A percentile compares a stretch with the other conserved stretches of the same genome.
Conservation (phyloP, 495 filamentous ascomycete species). For the Aspergillus egyptiacus region DNA sequence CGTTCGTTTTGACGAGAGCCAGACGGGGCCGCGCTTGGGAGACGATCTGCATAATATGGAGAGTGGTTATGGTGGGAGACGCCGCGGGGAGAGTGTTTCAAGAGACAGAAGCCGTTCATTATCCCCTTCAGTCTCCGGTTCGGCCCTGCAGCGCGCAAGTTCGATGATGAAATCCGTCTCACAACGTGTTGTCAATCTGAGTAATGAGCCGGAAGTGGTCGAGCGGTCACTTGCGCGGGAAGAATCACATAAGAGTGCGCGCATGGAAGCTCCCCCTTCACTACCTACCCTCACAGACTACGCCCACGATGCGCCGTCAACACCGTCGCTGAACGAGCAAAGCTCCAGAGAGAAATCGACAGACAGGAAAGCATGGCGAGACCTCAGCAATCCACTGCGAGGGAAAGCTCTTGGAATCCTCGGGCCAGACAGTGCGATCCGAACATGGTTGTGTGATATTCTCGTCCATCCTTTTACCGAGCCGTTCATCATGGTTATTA, state of each 20-base stretch:
- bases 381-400: constrained; percentile 71
- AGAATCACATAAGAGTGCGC: constrained; percentile 48
- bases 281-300: constrained; percentile 53
- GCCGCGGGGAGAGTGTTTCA: constrained; percentile 47
- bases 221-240: constrained; percentile 69
- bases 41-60: constrained; percentile 65
- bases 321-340: constrained; percentile 26
- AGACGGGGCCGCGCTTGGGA: constrained; percentile 47
- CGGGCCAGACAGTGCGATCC: constrained; percentile 65
- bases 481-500: constrained; percentile 78
- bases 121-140: constrained; percentile 61
- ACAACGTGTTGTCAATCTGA: constrained; percentile 93
- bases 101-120: constrained; percentile 50
- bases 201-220: constrained; percentile 76
- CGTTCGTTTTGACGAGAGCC: constrained; percentile 35
- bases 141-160: constrained; percentile 69
- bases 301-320: constrained; percentile 48
- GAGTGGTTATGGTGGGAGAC: constrained; percentile 39
- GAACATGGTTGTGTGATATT: constrained; percentile 72
- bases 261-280: constrained; percentile 49
- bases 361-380: constrained; percentile 40
- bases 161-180: constrained; percentile 96
- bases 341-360: constrained; percentile 31
- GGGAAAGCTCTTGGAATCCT: constrained; percentile 86
- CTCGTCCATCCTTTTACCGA: constrained; percentile 86